Conservation (phyloP, 306 rosid genomes). For the Begonia fuchsioides region DNA sequence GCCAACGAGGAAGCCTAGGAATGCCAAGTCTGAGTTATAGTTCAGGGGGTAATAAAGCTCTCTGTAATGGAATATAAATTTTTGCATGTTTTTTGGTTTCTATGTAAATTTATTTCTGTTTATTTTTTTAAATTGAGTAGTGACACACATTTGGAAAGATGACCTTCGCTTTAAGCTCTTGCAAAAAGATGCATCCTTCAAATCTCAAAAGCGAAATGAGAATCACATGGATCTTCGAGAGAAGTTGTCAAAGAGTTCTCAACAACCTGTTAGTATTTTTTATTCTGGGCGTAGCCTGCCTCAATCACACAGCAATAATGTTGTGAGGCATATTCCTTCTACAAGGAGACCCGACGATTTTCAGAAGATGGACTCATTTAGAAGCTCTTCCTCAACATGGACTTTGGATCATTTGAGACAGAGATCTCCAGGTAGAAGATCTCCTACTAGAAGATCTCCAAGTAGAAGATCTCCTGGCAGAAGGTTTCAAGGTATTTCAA, state of each 20-base stretch:
- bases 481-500: conserved; percentile 17
- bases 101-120: background rate
- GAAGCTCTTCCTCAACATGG: conserved; percentile 71
- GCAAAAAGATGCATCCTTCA: conserved; percentile 46
- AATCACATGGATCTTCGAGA: conserved; percentile 70
- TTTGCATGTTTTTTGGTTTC: background rate
- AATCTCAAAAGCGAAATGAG: conserved; percentile 25
- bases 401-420: conserved; percentile 48
- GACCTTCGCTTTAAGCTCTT: conserved; percentile 83
- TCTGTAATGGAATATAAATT: background rate
- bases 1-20: conserved; percentile 47
- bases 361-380: conserved; percentile 42
- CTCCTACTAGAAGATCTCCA: conserved; percentile 1
- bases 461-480: conserved; percentile 33
- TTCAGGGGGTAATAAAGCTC: conserved; percentile 39
- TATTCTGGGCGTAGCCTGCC: conserved; percentile 24
- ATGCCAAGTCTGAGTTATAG: conserved; percentile 24
- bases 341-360: conserved; percentile 51
- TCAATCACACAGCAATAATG: conserved; percentile 32
- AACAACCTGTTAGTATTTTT: conserved; percentile 2
- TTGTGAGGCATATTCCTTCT: conserved; percentile 33
- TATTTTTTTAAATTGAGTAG: conserved; percentile 16
- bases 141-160: conserved; percentile 37
- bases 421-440: conserved; percentile 31
- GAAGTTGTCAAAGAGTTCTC: conserved; percentile 49